A percentile compares a stretch with the other conserved stretches of the same genome.
Evolutionary conservation across 257 asterid genomes (phyloP).

Genomic region (Plantago major): DNA sequence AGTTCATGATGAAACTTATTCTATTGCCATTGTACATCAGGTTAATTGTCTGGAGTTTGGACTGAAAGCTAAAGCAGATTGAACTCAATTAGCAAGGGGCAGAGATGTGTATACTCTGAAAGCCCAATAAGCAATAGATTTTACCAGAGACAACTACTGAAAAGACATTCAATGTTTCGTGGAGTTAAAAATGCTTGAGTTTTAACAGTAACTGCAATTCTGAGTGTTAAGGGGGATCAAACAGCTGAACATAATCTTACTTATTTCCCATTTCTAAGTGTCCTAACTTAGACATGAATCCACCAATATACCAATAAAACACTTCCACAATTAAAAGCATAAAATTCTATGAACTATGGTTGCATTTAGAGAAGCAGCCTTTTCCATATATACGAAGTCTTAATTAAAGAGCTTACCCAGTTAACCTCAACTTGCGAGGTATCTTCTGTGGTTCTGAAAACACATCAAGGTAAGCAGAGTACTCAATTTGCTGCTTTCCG

Average conservation of each 20-base stretch:
- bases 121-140: background rate
- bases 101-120: background rate
- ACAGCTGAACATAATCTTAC: background rate
- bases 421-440: constrained; percentile 57
- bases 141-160: too few species aligned
- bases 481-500: constrained; percentile 75
- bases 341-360: background rate
- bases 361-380: too few species aligned
- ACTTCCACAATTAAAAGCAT: background rate
- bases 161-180: too few species aligned
- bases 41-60: background rate
- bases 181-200: too few species aligned
- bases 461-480: constrained; percentile 72
- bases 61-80: background rate
- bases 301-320: background rate
- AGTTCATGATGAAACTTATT: background rate
- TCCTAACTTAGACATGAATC: background rate
- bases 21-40: background rate
- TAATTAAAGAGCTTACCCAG: constrained; percentile 46
- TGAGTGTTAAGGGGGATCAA: background rate
- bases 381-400: background rate
- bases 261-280: background rate
- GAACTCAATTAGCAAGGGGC: background rate
- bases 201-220: too few species aligned
- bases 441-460: constrained; percentile 60